Base-by-base conservation (phyloP, 2,329 filamentous ascomycete genomes). In the Byssothecium circinans region DNA sequence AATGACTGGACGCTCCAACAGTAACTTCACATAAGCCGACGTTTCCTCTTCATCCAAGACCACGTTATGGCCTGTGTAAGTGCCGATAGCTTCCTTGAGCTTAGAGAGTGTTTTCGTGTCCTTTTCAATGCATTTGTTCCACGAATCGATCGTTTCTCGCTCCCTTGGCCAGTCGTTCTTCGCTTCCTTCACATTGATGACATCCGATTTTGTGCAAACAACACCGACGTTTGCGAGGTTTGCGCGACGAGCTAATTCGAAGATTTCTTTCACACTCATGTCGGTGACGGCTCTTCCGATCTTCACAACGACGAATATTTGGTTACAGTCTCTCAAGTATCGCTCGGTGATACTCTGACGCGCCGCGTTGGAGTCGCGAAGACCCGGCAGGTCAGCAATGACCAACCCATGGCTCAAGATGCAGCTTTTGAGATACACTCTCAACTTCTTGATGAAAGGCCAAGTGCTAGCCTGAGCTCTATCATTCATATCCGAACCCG, bases 371-470 rank as follows among this genome's bases (percentile, higher is more conserved):
- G 73, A 45, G 55, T 80, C 77, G 1, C 73, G 75, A 8, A 80
- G 71, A 77, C 75, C 76, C 20, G 77, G 77, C 15, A 80, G 69
- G 47, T 80, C 77, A 0, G 76, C 76, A 6, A 80, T 66, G 3
- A 79, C 58, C 1, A 80, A 65, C 0, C 77, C 78, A 43, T 72
- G 75, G 46, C 74, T 77, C 8, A 80, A 56, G 15, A 80, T 77
- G 49, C 77, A 61, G 0, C 77, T 70, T 12, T 74, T 73, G 10
- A 73, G 51, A 33, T 64, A 75, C 0, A 80, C 74, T 41, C 75
- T 72, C 19, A 78, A 69, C 47, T 73, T 78, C 29, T 64, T 64
- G 17, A 78, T 74, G 32, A 71, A 78, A 0, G 76, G 76, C 77
- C 77, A 79, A 1, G 57, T 39, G 2, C 63, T 61, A 1, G 65